Evolutionary conservation across 257 asterid genomes (phyloP), one percentile per base, ranked within the genome.

Genomic region (Leonotis leonurus): DNA sequence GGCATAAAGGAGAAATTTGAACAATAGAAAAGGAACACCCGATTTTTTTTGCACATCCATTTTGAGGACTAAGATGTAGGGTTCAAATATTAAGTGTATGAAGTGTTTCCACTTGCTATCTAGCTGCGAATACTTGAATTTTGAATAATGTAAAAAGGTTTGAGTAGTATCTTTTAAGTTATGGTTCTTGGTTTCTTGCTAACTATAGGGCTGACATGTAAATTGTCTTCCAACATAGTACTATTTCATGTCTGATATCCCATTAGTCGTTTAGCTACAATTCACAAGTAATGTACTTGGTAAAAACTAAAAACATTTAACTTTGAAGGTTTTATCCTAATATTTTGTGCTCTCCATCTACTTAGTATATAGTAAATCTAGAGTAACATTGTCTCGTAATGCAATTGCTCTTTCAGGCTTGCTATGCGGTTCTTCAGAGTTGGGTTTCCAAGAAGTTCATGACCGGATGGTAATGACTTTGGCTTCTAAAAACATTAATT

Each of bases 381-480:
- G 43, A 55, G 5, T 27, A 53, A 16, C 25, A 53, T 10, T 30
- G 24, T 27, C 14, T 35, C 48, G 75, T 77, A 27, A 69, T 72
- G 29, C 36, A 32, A 35, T 55, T 75, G 57, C 51, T 70, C 72
- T 46, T 44, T 71, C 91, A 92, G 99, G 99, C 99, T 70, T 89
- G 95, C 82, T 86, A 85, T 81, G 96, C 91, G 53, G 99, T 92
- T 80, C 90, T 92, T 61, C 97, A 87, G 78, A 92, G 99, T 78
- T 92, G 97, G 97, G 93, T 82, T 66, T 92, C 99, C 6, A 86
- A 76, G 87, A 92, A 92, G 94, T 92, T 92, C 83, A 92, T 92
- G 99, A 92, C 97, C 62, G 99, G 99, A 85, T 89, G 96, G 98
- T 92, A 80, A 76, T 8, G 17, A 48, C 29, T 53, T 76, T 67